Percentiles rank a stretch among this genome's conserved stretches.
phyloP scores from a whole-genome alignment of 2,329 filamentous ascomycete genomes.

The Ramularia endophylla region DNA sequence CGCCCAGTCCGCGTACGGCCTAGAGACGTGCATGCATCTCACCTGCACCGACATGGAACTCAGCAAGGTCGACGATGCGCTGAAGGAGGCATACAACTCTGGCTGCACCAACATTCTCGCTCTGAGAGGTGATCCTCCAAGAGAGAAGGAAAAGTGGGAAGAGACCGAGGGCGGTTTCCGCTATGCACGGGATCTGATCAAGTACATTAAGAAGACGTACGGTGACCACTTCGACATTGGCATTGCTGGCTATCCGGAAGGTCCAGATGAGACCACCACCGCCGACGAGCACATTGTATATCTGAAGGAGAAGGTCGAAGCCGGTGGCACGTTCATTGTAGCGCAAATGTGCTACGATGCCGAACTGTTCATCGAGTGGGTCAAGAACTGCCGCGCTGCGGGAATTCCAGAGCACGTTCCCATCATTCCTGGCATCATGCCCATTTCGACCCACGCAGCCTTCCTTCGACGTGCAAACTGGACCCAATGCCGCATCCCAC shows the following conservation, averaged over 20 bases:
- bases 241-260: constrained; percentile 93
- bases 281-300: constrained; percentile 82
- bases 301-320: constrained; percentile 94
- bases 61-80: constrained; percentile 82
- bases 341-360: constrained; percentile 99
- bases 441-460: constrained; percentile 89
- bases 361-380: constrained; percentile 91
- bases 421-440: constrained; percentile 85
- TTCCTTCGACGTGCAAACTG: constrained; percentile 87
- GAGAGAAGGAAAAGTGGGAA: constrained; percentile 92
- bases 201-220: constrained; percentile 72
- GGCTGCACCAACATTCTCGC: constrained; percentile 98
- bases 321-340: constrained; percentile 86
- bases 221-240: constrained; percentile 95
- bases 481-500: constrained; percentile 79
- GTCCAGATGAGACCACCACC: constrained; percentile 86
- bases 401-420: constrained; percentile 67
- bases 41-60: constrained; percentile 98
- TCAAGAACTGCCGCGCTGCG: constrained; percentile 73
- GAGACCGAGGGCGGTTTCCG: constrained; percentile 73
- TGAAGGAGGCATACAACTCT: constrained; percentile 82
- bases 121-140: constrained; percentile 83
- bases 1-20: constrained; percentile 87
- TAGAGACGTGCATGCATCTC: constrained; percentile 98
- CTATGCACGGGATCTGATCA: constrained; percentile 87